Conservation (phyloP, 2,329 filamentous ascomycete genomes). For the Fusarium sp. region DNA sequence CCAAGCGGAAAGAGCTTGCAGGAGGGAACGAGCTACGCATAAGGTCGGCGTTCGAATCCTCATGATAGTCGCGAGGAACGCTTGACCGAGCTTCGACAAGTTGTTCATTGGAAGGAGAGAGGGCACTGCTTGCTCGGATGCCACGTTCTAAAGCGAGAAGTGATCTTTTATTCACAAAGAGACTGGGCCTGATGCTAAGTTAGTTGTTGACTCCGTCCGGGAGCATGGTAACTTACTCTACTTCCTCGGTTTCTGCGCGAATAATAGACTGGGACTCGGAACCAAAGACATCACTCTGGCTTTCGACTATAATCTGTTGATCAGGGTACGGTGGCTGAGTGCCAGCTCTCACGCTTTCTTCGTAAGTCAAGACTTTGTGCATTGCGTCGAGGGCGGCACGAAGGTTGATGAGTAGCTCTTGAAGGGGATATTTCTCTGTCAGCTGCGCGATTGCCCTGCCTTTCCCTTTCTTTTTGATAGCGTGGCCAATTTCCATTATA, state of each 20-base stretch:
- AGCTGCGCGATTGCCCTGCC: constrained; percentile 20
- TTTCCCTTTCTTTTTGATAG: constrained; percentile 13
- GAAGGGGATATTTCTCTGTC: constrained; percentile 28
- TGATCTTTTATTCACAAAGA: constrained; percentile 37
- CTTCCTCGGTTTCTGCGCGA: constrained; percentile 26
- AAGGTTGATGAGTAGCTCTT: constrained; percentile 33
- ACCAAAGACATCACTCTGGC: constrained; percentile 30
- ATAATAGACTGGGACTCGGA: constrained; percentile 45
- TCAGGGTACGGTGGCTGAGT: background rate
- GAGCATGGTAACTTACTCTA: constrained; percentile 20
- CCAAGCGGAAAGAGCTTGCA: constrained; percentile 10
- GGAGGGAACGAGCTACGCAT: constrained; percentile 27
- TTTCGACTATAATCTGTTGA: constrained; percentile 29
- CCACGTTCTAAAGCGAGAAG: constrained; percentile 31
- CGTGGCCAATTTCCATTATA: constrained; percentile 28
- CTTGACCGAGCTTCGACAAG: constrained; percentile 15
- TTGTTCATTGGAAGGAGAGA: constrained; percentile 41
- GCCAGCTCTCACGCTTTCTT: background rate
- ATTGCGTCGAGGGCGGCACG: constrained; percentile 31
- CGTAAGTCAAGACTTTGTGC: constrained; percentile 19
- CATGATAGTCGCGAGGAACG: constrained; percentile 38
- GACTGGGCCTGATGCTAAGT: constrained; percentile 30
- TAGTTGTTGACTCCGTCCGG: background rate
- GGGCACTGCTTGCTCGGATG: background rate
- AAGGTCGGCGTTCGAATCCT: constrained; percentile 37